Conservation (phyloP, 768 basidiomycete species). For the Kwoniella sp. region DNA sequence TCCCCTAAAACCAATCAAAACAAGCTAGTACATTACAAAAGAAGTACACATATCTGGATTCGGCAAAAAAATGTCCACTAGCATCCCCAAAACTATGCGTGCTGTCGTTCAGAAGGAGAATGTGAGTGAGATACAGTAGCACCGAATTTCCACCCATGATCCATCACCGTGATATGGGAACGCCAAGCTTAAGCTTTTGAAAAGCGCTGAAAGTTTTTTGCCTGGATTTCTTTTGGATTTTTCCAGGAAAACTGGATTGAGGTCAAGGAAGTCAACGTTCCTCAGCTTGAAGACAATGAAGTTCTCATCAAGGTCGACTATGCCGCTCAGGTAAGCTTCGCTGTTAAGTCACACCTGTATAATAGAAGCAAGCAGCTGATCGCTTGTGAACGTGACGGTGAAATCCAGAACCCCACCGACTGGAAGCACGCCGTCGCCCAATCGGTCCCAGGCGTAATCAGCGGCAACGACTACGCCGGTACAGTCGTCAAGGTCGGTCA, state of each 20-base stretch:
- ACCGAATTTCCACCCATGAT: not conserved
- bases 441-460: conserved; percentile 30
- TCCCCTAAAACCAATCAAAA: too few relatives aligned
- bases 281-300: conserved; percentile 38
- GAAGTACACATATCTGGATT: too few relatives aligned
- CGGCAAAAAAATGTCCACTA: conserved; percentile 22
- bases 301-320: conserved; percentile 45
- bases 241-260: conserved; percentile 30
- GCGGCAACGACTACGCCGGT: conserved; percentile 48
- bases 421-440: conserved; percentile 41
- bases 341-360: not conserved
- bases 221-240: not conserved
- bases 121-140: conserved; percentile 18
- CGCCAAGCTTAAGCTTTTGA: too few relatives aligned
- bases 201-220: too few relatives aligned
- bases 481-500: conserved; percentile 38
- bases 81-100: conserved; percentile 38
- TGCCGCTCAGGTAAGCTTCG: conserved; percentile 36
- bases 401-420: conserved; percentile 41
- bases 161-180: too few relatives aligned
- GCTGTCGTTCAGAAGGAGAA: conserved; percentile 38
- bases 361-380: too few relatives aligned
- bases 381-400: not conserved
- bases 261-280: conserved; percentile 41
- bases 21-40: too few relatives aligned